Base-by-base conservation (phyloP, 305 asterid genomes). In the Stenogyne calaminthoides region DNA sequence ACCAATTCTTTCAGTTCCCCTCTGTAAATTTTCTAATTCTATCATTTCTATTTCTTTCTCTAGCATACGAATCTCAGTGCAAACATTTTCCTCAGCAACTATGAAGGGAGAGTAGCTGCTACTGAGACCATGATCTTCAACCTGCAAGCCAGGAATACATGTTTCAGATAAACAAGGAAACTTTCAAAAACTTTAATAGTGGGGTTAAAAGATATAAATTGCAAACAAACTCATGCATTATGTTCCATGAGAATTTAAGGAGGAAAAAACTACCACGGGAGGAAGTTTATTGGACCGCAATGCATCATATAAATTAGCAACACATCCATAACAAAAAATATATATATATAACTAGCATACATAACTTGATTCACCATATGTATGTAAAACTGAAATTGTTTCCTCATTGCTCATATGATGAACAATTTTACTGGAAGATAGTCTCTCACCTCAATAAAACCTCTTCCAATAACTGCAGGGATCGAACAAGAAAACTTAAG, bases 91-190 rank as follows among this genome's bases (percentile, higher is more conserved):
- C 75, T 90, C 92, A 4, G 92, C 91, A 81, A 90, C 85, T 75
- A 90, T 90, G 77, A 90, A 90, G 47, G 96, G 96, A 83, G 80
- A 84, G 85, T 81, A 90, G 82, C 84, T 81, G 86, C 89, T 85
- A 72, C 89, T 78, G 36, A 88, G 84, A 74, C 92, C 95, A 63
- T 82, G 78, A 81, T 88, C 92, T 78, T 90, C 96, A 72, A 90
- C 88, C 95, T 90, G 82, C 25, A 71, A 75, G 49, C 61, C 18
- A 70, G 56, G 71, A 75, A 55, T 61, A 66, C 52, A 46, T 46
- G 16, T 25, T 44, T 40, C 56, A 71, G 74, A 60, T 69, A 69
- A 67, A 54, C 75, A 67, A 55, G 39, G 68, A 44, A 34, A 59
- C 16, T 9, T 46, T 15, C 73, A 42, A 52, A 19, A 60, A 16